Percentiles rank a stretch among this genome's conserved stretches.
Evolutionary conservation across 257 asterid genomes (phyloP).

Genomic region (Petunia axillaris): DNA sequence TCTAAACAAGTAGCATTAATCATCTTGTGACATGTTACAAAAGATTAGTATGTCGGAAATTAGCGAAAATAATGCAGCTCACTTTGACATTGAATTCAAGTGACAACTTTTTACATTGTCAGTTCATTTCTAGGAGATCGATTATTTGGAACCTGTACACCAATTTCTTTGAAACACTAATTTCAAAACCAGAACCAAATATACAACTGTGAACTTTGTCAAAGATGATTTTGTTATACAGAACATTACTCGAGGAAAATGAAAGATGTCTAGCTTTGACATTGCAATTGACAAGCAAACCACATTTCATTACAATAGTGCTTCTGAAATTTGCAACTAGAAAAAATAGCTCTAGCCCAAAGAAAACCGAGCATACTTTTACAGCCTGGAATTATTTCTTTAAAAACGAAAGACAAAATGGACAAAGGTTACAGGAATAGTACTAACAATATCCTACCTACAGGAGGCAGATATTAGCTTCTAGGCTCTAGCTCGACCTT

Average conservation of each 20-base stretch:
- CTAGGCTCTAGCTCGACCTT: constrained; percentile 29
- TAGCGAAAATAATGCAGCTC: too few species aligned
- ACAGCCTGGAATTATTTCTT: constrained; percentile 35
- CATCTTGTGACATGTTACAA: too few species aligned
- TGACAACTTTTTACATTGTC: too few species aligned
- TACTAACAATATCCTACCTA: constrained; percentile 42
- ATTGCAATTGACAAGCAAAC: background rate
- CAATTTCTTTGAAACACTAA: too few species aligned
- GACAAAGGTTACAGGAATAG: constrained; percentile 46
- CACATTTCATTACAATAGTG: constrained; percentile 16
- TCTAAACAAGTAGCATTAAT: too few species aligned
- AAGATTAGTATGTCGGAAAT: too few species aligned
- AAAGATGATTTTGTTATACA: background rate
- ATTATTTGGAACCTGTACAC: too few species aligned
- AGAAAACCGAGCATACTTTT: background rate
- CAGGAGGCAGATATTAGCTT: constrained; percentile 14
- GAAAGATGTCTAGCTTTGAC: background rate
- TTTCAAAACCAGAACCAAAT: background rate
- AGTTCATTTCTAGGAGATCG: too few species aligned
- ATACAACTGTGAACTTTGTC: background rate
- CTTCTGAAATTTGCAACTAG: constrained; percentile 18
- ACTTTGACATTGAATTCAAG: too few species aligned
- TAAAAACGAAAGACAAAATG: constrained; percentile 38
- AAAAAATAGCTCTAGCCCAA: constrained; percentile 1
- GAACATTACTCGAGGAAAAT: background rate